Base-by-base conservation (phyloP, 1,284 basidiomycete species). In the Cutaneotrichosporon sp. region DNA sequence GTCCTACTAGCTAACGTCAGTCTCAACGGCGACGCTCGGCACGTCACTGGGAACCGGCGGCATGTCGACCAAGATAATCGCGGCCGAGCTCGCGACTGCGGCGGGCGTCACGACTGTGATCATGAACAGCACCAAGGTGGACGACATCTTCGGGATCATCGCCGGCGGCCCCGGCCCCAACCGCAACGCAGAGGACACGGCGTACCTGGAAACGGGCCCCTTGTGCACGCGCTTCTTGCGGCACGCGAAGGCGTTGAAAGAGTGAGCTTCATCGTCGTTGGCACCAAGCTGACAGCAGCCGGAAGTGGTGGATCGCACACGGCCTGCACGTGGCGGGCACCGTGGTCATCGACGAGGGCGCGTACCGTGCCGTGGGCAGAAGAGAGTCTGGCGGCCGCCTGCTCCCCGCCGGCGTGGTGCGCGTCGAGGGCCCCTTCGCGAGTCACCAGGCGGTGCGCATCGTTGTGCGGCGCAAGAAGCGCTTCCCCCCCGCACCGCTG, bases 41-140 rank as follows among this genome's bases (percentile, higher is more conserved):
- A 95, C 92, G 0, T 91, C 86, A 66, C 85, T 99, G 13, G 97
- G 95, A 0, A 99, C 97, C 2, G 97, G 95, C 1, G 97, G 97
- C 6, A 99, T 99, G 97, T 93, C 97, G 81, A 99, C 97, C 7
- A 99, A 99, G 76, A 86, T 99, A 63, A 97, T 99, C 66, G 95
- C 95, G 1, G 95, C 97, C 0, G 97, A 99, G 75, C 91, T 99
- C 16, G 95, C 95, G 1, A 97, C 91, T 0, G 94, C 89, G 0
- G 95, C 95, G 0, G 95, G 97, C 5, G 93, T 97, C n/a, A 89
- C 92, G 0, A 97, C 95, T 0, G 85, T 98, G 49, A 91, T 99
- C 70, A 87, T 88, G 54, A 89, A 90, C 34, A 92, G 91, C 76
- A 90, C 87, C 68, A 84, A 86, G 47, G 92, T 94, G 0, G 82